These are phyloP conservation scores for Aechmea fasciata DNA, from an alignment of 176 grass and related monocot species.

Conservation along the genomic window DNA sequence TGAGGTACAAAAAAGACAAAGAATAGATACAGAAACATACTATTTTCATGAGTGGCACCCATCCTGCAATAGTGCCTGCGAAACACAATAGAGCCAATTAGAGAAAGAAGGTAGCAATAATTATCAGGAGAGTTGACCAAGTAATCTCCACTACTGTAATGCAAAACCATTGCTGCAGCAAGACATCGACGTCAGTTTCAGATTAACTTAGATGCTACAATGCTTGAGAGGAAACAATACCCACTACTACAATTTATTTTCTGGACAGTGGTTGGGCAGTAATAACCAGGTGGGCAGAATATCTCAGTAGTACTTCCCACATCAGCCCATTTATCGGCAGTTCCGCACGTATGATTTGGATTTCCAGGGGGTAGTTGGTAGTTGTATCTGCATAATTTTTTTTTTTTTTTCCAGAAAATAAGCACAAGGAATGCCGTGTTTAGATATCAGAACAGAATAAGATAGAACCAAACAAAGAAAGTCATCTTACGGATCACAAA, in stretches of 20 bases:
- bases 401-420: neutral
- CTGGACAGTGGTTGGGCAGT: conserved; percentile 56
- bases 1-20: neutral
- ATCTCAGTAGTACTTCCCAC: conserved; percentile 42
- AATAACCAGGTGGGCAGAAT: conserved; percentile 59
- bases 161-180: neutral
- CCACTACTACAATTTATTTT: conserved; percentile 50
- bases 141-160: no score
- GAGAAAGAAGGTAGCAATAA: neutral
- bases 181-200: conserved; percentile 6
- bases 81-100: conserved; percentile 11
- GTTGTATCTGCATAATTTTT: conserved; percentile 32
- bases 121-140: no score
- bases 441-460: conserved; percentile 7
- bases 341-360: conserved; percentile 30
- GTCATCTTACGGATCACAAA: conserved; percentile 64
- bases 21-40: conserved; percentile 29
- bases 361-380: conserved; percentile 53
- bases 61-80: conserved; percentile 52
- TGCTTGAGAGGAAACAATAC: conserved; percentile 18
- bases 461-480: conserved; percentile 4
- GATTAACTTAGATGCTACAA: neutral
- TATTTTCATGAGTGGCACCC: conserved; percentile 39
- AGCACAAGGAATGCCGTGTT: conserved; percentile 3
- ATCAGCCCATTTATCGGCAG: conserved; percentile 63